Conservation (phyloP, 2,329 filamentous ascomycete species). For the Verticillium tricorpus region DNA sequence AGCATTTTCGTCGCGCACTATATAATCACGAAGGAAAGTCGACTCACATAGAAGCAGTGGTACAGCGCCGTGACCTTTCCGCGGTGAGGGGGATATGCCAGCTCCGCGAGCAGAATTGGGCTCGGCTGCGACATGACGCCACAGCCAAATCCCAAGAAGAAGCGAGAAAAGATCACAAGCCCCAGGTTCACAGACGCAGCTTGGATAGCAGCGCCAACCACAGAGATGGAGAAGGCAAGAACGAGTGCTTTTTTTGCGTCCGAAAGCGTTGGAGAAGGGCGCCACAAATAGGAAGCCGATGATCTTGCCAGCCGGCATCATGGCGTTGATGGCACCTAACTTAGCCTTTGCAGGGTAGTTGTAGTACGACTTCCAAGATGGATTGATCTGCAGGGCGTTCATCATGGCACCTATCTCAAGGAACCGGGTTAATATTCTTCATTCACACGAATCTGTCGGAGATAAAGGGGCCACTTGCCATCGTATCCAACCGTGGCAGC, state of each 20-base stretch:
- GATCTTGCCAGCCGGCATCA: slow-evolving; percentile 10
- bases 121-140: slow-evolving; percentile 24
- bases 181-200: slow-evolving; percentile 13
- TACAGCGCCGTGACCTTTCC: slow-evolving; percentile 32
- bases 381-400: slow-evolving; percentile 33
- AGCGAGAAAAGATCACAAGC: slow-evolving; percentile 28
- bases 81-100: slow-evolving; percentile 29
- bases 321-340: slow-evolving; percentile 11
- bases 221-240: slow-evolving; percentile 22
- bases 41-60: slow-evolving; percentile 39
- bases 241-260: slow-evolving; percentile 27
- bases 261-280: slow-evolving; percentile 26
- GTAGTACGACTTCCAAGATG: slow-evolving; percentile 32
- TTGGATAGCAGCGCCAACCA: slow-evolving; percentile 24
- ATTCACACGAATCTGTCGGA: not conserved
- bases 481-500: slow-evolving; percentile 37
- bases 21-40: not conserved
- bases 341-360: slow-evolving; percentile 3
- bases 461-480: not conserved
- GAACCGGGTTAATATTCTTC: not conserved
- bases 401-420: slow-evolving; percentile 25
- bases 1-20: not conserved
- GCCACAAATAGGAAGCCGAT: slow-evolving; percentile 6
- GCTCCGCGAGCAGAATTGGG: slow-evolving; percentile 28
- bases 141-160: slow-evolving; percentile 27